These are phyloP conservation scores for Saraca asoca DNA, from an alignment of 331 rosid genomes.

Conservation along the genomic window DNA sequence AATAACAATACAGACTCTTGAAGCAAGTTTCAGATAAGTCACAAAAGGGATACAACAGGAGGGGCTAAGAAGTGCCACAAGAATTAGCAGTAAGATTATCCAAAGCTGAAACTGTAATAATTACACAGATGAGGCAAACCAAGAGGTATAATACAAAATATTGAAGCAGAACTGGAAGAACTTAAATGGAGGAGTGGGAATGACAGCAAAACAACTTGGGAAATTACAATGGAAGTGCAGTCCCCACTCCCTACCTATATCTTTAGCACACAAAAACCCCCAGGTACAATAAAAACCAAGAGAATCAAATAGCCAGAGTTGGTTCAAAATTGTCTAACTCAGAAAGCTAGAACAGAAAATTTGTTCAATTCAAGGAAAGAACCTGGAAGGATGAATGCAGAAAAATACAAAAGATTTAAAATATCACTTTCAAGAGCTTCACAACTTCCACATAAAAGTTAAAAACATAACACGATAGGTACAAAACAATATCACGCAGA, in stretches of 20 bases:
- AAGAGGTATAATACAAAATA: not conserved
- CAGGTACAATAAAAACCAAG: not conserved
- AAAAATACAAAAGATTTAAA: not conserved
- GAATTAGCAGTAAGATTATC: not conserved
- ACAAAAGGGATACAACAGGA: not conserved
- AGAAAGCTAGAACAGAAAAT: not conserved
- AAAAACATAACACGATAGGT: not conserved
- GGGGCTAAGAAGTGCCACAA: not conserved
- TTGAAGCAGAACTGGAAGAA: constrained; percentile 4
- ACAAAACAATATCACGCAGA: not conserved
- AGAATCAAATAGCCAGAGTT: not conserved
- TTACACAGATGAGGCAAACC: not conserved
- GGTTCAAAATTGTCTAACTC: not conserved
- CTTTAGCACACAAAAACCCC: constrained; percentile 3
- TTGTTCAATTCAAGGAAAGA: not conserved
- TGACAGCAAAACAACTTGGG: not conserved
- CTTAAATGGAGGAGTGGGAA: not conserved
- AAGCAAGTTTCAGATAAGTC: not conserved
- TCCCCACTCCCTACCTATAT: not conserved
- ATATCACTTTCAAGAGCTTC: constrained; percentile 14
- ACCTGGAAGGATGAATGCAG: not conserved
- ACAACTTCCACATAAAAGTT: constrained; percentile 2
- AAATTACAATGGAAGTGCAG: not conserved
- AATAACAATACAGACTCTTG: not conserved
- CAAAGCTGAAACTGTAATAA: constrained; percentile 5